Base-by-base conservation (phyloP, 306 rosid genomes). In the Glycine tomentella region DNA sequence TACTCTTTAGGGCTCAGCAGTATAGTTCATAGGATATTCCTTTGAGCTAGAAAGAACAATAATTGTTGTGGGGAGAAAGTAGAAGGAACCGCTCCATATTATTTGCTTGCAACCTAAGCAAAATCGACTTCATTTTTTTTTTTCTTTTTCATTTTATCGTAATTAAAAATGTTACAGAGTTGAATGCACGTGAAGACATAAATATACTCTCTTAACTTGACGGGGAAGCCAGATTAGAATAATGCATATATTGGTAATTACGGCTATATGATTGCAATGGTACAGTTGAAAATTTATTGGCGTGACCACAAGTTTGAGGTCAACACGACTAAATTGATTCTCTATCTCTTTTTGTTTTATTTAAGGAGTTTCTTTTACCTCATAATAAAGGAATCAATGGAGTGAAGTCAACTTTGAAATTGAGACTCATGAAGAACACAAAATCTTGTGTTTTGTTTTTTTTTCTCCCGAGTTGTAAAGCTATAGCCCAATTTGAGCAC, bases 291-390 rank as follows among this genome's bases (percentile, higher is more conserved):
- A 62, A 15, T 49, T 45, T 45, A 42, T 75, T 50, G 51, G 49
- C 5, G 81, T 78, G 86, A 81, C 90, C 87, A 74, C 84, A 49
- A n/a, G 59, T 77, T 62, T 68, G 63, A 45, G 77, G 88, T 85
- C 85, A 74, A 80, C 78, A 67, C 15, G 6, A 56, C 51, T 10
- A 38, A 56, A 56, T 70, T 42, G 73, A 79, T 81, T 67, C 63
- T 66, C 2, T 49, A 8, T 66, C 15, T 49, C 4, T 44, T 33
- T 13, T 38, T 9, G 15, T 42, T 64, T 74, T 64, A 44, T 81
- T 65, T 74, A 66, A 10, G 69, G 25, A 42, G 42, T 9, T 31
- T 73, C 67, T 79, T 72, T 14, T 31, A 63, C 58, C 7, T 14
- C 12, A 69, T 76, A 64, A 70, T 76, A 64, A 70, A 8, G 52